Conservation (phyloP, 352 stramenopile genomes). For the Globisporangium lucens region DNA sequence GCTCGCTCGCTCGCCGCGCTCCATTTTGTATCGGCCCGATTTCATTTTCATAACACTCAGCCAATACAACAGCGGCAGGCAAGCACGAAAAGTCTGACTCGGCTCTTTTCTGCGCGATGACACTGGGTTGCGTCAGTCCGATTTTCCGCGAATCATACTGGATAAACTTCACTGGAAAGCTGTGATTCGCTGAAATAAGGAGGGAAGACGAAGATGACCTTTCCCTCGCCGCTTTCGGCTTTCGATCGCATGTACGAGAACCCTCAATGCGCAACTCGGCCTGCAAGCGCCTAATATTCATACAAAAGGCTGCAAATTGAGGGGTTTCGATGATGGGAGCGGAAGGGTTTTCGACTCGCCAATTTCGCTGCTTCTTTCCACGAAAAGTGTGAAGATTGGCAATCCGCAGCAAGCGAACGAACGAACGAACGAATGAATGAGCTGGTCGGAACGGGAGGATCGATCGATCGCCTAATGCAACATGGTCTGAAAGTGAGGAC, state of each 20-base stretch:
- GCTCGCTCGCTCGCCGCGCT: neutral
- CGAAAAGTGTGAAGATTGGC: neutral
- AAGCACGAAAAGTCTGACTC: conserved; percentile 2
- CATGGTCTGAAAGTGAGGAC: neutral
- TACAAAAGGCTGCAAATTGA: neutral
- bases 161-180: neutral
- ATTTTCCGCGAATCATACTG: neutral
- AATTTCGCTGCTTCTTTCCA: neutral
- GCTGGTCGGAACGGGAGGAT: neutral
- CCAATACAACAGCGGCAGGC: neutral
- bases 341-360: neutral
- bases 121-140: neutral
- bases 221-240: neutral
- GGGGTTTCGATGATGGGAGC: neutral
- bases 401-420: neutral
- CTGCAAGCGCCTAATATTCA: no score
- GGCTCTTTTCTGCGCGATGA: neutral
- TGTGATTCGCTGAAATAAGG: neutral
- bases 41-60: neutral
- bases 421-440: neutral
- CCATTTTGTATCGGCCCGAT: neutral
- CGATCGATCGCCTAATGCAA: neutral
- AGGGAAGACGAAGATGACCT: neutral
- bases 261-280: neutral
- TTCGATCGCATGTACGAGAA: neutral